Conservation (phyloP, 495 filamentous ascomycete genomes). For the Darksidea phi region DNA sequence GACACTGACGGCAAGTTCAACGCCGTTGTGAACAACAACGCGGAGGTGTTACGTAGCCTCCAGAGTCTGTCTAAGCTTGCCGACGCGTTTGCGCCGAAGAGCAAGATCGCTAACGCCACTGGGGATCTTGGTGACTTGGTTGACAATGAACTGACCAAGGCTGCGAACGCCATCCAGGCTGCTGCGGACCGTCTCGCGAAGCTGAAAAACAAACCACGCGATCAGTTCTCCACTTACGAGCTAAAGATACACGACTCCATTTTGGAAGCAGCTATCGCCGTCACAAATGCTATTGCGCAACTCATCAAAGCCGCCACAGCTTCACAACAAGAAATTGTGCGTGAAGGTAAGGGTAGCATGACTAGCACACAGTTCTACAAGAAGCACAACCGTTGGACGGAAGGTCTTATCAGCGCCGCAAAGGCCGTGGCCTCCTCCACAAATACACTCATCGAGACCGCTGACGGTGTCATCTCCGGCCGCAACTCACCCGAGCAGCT, state of each 20-base stretch:
- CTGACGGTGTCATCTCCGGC: conserved; percentile 87
- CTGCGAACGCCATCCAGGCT: conserved; percentile 92
- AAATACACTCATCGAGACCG: conserved; percentile 94
- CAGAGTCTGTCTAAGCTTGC: conserved; percentile 89
- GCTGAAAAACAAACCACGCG: conserved; percentile 88
- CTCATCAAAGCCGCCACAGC: conserved; percentile 94
- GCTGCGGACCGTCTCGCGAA: conserved; percentile 84
- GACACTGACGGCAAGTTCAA: conserved; percentile 87
- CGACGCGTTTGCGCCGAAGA: conserved; percentile 84
- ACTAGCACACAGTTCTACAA: conserved; percentile 98
- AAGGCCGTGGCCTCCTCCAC: conserved; percentile 92
- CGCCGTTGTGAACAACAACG: conserved; percentile 92
- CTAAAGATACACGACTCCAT: conserved; percentile 92
- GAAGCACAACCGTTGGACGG: conserved; percentile 97
- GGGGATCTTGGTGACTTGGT: conserved; percentile 93
- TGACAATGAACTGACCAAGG: conserved; percentile 85
- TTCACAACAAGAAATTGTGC: conserved; percentile 96
- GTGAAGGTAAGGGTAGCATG: conserved; percentile 82
- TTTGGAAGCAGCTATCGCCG: conserved; percentile 87
- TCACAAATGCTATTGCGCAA: conserved; percentile 93
- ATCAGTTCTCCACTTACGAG: conserved; percentile 95
- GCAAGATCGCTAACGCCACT: conserved; percentile 68
- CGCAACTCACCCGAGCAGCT: conserved; percentile 94
- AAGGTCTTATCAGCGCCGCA: conserved; percentile 92
- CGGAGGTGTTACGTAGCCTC: conserved; percentile 87